A percentile compares a stretch with the other conserved stretches of the same genome.
phyloP scores from a whole-genome alignment of 768 basidiomycete genomes.

The Xerocomellus dryophilus region DNA sequence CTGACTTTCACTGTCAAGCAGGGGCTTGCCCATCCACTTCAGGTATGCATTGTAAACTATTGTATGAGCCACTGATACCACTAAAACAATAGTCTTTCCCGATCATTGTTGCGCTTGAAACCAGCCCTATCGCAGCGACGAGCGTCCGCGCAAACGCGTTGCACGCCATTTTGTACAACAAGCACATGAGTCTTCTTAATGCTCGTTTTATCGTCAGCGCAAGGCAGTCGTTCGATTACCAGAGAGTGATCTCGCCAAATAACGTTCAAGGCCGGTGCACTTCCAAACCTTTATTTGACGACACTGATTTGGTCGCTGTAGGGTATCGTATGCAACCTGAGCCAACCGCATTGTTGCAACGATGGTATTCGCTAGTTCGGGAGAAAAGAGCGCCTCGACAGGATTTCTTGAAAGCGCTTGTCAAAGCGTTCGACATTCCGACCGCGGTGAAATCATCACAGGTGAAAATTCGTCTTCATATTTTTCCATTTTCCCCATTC shows the following conservation, averaged over 20 bases:
- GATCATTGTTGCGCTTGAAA: constrained; percentile 90
- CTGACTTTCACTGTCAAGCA: constrained; percentile 92
- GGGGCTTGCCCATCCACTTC: constrained; percentile 91
- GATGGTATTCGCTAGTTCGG: constrained; percentile 88
- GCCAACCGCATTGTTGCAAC: constrained; percentile 74
- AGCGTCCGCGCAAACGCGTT: constrained; percentile 76
- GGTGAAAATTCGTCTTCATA: constrained; percentile 33
- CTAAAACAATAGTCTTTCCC: constrained; percentile 71
- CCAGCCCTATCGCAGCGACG: constrained; percentile 57
- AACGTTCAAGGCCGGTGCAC: constrained; percentile 49
- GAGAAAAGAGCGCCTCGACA: constrained; percentile 86
- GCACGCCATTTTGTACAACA: constrained; percentile 79
- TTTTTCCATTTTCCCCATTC: neutral
- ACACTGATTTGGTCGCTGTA: constrained; percentile 23
- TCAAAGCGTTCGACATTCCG: constrained; percentile 79
- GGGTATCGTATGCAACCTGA: constrained; percentile 64
- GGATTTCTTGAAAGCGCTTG: constrained; percentile 82
- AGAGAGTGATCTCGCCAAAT: constrained; percentile 51
- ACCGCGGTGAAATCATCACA: constrained; percentile 54
- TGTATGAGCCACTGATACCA: neutral
- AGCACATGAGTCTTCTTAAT: constrained; percentile 88
- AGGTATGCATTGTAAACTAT: constrained; percentile 46
- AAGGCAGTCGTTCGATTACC: constrained; percentile 78
- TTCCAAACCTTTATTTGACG: neutral
- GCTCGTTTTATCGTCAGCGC: constrained; percentile 82